Evolutionary conservation across 495 filamentous ascomycete genomes (phyloP).

Genomic region (Penicillium flavigenum): DNA sequence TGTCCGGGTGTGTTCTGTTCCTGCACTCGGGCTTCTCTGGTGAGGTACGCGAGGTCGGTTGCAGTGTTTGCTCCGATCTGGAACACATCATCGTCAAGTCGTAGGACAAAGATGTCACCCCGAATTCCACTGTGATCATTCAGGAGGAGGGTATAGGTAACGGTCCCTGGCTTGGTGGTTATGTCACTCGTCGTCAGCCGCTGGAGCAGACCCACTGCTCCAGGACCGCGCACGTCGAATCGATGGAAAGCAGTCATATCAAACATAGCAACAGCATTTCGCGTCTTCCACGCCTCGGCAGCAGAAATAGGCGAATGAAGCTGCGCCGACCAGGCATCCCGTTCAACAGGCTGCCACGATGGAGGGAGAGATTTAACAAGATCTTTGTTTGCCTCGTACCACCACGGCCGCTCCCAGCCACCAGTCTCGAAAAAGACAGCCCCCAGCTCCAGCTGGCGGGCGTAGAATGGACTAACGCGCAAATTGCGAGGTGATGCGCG

Average conservation of each 20-base stretch:
- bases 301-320: slow-evolving; percentile 50
- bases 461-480: slow-evolving; percentile 46
- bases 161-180: slow-evolving; percentile 33
- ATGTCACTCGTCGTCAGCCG: slow-evolving; percentile 46
- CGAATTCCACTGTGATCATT: slow-evolving; percentile 42
- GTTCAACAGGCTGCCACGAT: slow-evolving; percentile 43
- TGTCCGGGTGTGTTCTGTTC: slow-evolving; percentile 12
- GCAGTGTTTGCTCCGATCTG: slow-evolving; percentile 48
- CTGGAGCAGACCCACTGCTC: slow-evolving; percentile 44
- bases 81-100: slow-evolving; percentile 40
- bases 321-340: slow-evolving; percentile 47
- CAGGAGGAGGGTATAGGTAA: slow-evolving; percentile 47
- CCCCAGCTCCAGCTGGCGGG: slow-evolving; percentile 45
- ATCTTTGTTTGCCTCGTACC: slow-evolving; percentile 48
- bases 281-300: slow-evolving; percentile 53
- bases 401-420: slow-evolving; percentile 54
- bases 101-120: slow-evolving; percentile 42
- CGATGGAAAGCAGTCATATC: slow-evolving; percentile 54
- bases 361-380: slow-evolving; percentile 42
- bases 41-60: slow-evolving; percentile 44
- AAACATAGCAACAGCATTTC: slow-evolving; percentile 53
- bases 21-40: slow-evolving; percentile 41
- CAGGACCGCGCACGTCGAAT: slow-evolving; percentile 48
- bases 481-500: slow-evolving; percentile 48
- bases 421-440: slow-evolving; percentile 49